Evolutionary conservation across 108 stramenopile species (phyloP), one percentile per base, ranked within the genome.

Genomic region (Cyclotella baltica): DNA sequence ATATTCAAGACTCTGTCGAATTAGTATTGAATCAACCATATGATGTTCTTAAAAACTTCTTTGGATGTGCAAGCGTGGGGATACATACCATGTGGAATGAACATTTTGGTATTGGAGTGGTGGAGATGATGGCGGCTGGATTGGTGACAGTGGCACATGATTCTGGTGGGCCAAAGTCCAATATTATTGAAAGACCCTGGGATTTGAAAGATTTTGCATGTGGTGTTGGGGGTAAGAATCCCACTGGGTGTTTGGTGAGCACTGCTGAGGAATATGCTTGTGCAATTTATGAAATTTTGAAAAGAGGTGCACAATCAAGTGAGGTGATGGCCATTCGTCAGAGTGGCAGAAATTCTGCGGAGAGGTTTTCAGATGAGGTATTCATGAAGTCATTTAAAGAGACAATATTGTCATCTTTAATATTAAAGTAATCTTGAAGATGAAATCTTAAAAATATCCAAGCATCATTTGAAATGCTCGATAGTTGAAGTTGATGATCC

Each of bases 71-170:
- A 8, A 87, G 85, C 27, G 83, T 98, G 18, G 99, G 99, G 6
- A 79, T 99, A n/a, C 99, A 99, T 81, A 98, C 98, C 22, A 99
- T 99, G 99, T 97, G 98, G 91, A 97, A 98, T 68, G 99, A 99
- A 76, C 99, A 99, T 87, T 99, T 99, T 83, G 99, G 99, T n/a
- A 99, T 99, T 74, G 97, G 97, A 16, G 96, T 99, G 31, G 99
- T 99, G 69, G 99, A 99, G 84, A 97, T 98, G 94, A 93, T 96
- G 93, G 97, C 98, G 3, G 96, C 99, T 4, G 98, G 98, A n/a
- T 52, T 98, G 73, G 74, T 99, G 8, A 84, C 88, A 0, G 81
- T 99, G 10, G 99, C 99, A 6, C 99, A 99, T 78, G 71, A 97
- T 62, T 95, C 93, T 16, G 99, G 99, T 59, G 99, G 99, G 0